phyloP scores from a whole-genome alignment of 1,139 yeast genomes.

The Suzukiozyma palmioleophila region DNA sequence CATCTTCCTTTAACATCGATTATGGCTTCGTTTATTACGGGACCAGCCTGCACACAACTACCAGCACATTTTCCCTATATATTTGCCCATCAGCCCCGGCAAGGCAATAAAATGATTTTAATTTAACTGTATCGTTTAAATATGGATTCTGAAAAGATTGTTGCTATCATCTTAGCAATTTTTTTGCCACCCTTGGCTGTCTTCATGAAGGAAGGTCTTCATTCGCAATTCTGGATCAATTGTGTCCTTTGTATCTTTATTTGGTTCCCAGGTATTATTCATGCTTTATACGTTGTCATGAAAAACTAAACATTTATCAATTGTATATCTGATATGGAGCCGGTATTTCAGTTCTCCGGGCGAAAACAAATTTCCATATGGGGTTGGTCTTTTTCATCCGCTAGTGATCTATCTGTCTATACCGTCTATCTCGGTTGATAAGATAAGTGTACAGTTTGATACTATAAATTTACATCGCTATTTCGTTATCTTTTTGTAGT shows the following conservation, averaged over 20 bases:
- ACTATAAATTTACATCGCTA: too few species aligned
- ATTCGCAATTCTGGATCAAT: conserved; percentile 59
- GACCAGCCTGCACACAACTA: background rate
- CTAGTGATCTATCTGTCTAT: too few species aligned
- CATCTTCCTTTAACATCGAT: background rate
- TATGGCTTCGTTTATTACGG: background rate
- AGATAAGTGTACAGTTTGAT: too few species aligned
- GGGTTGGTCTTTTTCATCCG: too few species aligned
- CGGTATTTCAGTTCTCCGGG: background rate
- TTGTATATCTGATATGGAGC: background rate
- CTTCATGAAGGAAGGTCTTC: conserved; percentile 59
- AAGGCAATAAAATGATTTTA: background rate
- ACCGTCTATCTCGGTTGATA: too few species aligned
- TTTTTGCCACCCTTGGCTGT: conserved; percentile 73
- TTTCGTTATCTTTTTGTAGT: too few species aligned
- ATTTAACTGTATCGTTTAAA: conserved; percentile 5
- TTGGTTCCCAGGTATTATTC: conserved; percentile 76
- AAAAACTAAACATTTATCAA: conserved; percentile 15
- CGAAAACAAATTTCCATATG: too few species aligned
- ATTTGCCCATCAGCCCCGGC: background rate
- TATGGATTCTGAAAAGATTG: conserved; percentile 43
- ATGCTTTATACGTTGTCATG: conserved; percentile 62
- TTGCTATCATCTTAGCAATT: conserved; percentile 44
- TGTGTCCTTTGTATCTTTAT: conserved; percentile 55
- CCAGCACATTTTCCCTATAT: background rate